Conservation (phyloP, 2,329 filamentous ascomycete genomes). For the Acephala macrosclerotiorum region DNA sequence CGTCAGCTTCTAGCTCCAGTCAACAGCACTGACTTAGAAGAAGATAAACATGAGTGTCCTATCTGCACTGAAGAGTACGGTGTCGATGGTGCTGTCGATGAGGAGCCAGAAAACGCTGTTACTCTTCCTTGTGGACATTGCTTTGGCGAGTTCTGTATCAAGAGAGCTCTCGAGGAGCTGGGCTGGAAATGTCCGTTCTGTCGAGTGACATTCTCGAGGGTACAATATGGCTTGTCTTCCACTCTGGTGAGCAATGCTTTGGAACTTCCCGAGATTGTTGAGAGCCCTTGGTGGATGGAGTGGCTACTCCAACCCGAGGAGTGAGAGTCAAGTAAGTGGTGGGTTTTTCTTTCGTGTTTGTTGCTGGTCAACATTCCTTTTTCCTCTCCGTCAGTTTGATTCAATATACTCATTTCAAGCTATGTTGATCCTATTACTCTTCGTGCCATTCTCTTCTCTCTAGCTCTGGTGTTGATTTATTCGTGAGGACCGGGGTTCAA, state of each 20-base stretch:
- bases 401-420: background rate
- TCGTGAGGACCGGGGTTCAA: too few species aligned
- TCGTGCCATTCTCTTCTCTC: too few species aligned
- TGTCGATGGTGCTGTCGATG: background rate
- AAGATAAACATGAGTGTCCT: background rate
- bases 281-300: background rate
- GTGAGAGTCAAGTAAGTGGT: background rate
- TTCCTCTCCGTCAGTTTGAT: background rate
- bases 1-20: background rate
- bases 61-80: background rate
- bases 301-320: background rate
- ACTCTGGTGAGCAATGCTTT: too few species aligned
- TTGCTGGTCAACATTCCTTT: background rate
- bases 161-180: background rate
- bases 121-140: background rate
- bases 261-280: background rate
- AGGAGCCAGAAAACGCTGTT: background rate
- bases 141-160: constrained; percentile 2
- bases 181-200: background rate
- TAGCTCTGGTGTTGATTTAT: too few species aligned
- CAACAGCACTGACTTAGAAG: background rate
- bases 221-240: background rate
- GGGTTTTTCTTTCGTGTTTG: background rate
- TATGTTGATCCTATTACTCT: background rate
- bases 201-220: background rate